Evolutionary conservation across 768 basidiomycete species (phyloP), one percentile per base, ranked within the genome.

Genomic region (Boletus rufocinnamomeus): DNA sequence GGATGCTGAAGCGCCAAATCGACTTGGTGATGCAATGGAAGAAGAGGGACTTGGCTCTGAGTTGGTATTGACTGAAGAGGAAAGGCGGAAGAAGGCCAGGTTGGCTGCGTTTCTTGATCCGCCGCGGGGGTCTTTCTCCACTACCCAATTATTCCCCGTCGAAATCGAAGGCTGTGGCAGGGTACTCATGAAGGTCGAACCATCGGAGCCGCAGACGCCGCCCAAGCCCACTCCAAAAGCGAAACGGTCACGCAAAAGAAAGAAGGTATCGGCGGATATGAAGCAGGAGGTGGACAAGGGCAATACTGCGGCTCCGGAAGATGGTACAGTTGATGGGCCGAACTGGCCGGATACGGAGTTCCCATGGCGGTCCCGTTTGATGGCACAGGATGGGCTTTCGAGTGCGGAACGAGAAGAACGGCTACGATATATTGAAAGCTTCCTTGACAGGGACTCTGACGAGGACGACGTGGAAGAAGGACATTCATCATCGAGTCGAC

Each of bases 301-400:
- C 5, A 56, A 48, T 21, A 44, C 56, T 46, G 54, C 63, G 48
- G 65, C 62, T 43, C 54, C 62, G 51, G 64, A 68, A 21, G 78
- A 78, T 38, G 72, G 72, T n/a, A 61, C 67, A 6, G 49, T 68
- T 2, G 80, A 82, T 37, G 80, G 74, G 53, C 88, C 89, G 11
- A 86, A 89, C 66, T 93, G 91, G 91, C 87, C 86, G 8, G 91
- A 93, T 65, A 63, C 77, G 9, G 84, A 85, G 71, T 92, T 91
- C 66, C 91, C 91, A 23, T 93, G 91, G 91, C 81, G 81, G 50
- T 68, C 86, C 62, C 77, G 85, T 54, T 77, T 75, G n/a, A 78
- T 83, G 60, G 81, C 86, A 68, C 79, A 81, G 34, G 74, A 76
- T 25, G 82, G 84, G 50, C 62, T 77, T 47, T 77, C 78, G 25